Evolutionary conservation across 768 basidiomycete genomes (phyloP), one percentile per base, ranked within the genome.

Genomic region (Termitomyces sp.): DNA sequence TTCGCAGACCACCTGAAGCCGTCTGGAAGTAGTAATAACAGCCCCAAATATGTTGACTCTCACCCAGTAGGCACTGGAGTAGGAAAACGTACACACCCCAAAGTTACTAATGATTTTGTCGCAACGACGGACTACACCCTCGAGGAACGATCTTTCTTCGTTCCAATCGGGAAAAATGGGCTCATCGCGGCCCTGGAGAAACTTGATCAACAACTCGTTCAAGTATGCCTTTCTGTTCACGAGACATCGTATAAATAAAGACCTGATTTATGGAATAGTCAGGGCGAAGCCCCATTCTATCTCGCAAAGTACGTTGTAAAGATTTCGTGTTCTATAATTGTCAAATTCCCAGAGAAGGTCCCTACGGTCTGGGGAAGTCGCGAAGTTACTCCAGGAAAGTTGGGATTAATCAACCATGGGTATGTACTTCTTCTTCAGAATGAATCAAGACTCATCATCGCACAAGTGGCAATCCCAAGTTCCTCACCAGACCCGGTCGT

Each of bases 381-480:
- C 52, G 87, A 92, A 69, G 80, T 92, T 48, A 76, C 77, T 31
- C 92, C 90, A 2, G 91, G 92, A 31, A 74, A 72, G 60, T 65
- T 92, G 28, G 92, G 91, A 2, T 72, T 92, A 4, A 85, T 92
- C 60, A 90, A 87, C 67, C 88, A 92, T 66, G 91, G 73, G 76
- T 76, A n/a, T 22, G 75, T 73, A 13, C 34, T 53, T 49, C 33
- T 63, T 1, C 15, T 22, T 26, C 15, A 29, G 41, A 60, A 18
- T 47, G 22, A 18, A 34, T 13, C 3, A 24, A 46, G 31, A 36
- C 47, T 47, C 37, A 46, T 20, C 42, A 5, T 45, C 47, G 28
- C 26, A 33, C 53, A 28, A 76, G 90, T 74, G 91, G 91, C 57
- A 75, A 83, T 36, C 92, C 92, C 2, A 90, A 91, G 73, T 66